These are phyloP conservation scores for Ganoderma lucidum DNA, from an alignment of 1,284 basidiomycete genomes.

Conservation along the genomic window DNA sequence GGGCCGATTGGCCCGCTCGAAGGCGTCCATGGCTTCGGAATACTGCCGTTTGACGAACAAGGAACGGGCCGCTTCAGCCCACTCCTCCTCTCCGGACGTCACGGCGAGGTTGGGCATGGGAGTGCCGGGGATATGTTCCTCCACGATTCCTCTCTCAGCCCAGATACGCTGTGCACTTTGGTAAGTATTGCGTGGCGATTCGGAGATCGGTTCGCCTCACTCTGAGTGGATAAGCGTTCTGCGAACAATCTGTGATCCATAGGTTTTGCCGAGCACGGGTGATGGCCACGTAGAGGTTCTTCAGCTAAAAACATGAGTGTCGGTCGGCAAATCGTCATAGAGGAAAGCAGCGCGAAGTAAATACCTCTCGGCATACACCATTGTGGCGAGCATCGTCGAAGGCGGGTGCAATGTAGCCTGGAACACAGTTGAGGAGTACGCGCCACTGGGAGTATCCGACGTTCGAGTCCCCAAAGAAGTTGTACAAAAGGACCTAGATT, in stretches of 20 bases:
- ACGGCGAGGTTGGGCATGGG: slow-evolving; percentile 56
- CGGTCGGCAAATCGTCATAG: not conserved
- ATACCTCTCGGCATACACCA: slow-evolving; percentile 65
- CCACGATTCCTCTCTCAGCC: slow-evolving; percentile 50
- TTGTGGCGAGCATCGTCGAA: slow-evolving; percentile 64
- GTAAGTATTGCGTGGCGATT: not conserved
- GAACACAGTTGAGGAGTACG: slow-evolving; percentile 56
- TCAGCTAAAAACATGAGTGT: slow-evolving; percentile 51
- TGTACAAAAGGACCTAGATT: slow-evolving; percentile 68
- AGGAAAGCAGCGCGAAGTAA: slow-evolving; percentile 12
- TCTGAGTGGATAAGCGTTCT: slow-evolving; percentile 61
- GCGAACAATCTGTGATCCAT: slow-evolving; percentile 70
- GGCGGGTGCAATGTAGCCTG: slow-evolving; percentile 45
- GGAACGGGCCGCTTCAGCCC: slow-evolving; percentile 56
- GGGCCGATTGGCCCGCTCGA: slow-evolving; percentile 56
- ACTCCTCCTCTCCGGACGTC: slow-evolving; percentile 48
- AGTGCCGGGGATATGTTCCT: slow-evolving; percentile 50
- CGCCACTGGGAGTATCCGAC: slow-evolving; percentile 62
- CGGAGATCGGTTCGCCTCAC: slow-evolving; percentile 45
- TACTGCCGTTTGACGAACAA: slow-evolving; percentile 65
- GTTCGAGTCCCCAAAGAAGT: slow-evolving; percentile 72
- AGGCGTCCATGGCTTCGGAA: slow-evolving; percentile 68
- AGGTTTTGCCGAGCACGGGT: slow-evolving; percentile 71
- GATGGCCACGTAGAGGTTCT: slow-evolving; percentile 73
- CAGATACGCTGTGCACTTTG: slow-evolving; percentile 53